Evolutionary conservation across 768 basidiomycete genomes (phyloP), one percentile per base, ranked within the genome.

Genomic region (Kwoniella dejecticola): DNA sequence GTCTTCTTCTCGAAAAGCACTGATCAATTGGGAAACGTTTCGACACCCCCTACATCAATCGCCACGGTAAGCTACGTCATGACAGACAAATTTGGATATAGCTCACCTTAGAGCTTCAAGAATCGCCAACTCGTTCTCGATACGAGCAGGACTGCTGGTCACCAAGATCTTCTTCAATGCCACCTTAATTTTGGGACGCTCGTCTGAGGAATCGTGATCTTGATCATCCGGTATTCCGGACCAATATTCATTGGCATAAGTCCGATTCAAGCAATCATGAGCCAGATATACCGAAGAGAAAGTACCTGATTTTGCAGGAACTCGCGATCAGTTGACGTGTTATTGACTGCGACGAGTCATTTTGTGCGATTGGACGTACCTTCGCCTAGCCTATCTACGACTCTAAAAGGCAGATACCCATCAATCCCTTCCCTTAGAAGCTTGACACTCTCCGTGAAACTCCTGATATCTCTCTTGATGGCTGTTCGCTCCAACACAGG

Each of bases 221-320:
- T 59, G 29, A 15, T 49, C 41, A 26, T 61, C 62, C 23, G 50
- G 38, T 26, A 27, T 36, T 17, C 63, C 66, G 11, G 67, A 84
- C 87, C 86, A 90, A 53, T 67, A 66, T 48, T 71, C 66, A 64
- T 89, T 88, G 49, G 83, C 80, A 52, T 70, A 68, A 10, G 50
- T 46, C 68, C 90, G 85, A 70, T 89, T 85, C 60, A 83, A 80
- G 15, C 89, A 70, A 77, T 99, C 96, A 65, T 94, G 79, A 0
- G 94, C 96, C 72, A 98, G 96, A 84, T 97, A 99, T n/a, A 99
- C 96, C 10, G 93, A 93, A 0, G 95, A 97, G 80, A 99, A 99
- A 1, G 95, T 99, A 15, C 95, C 95, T 83, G 10, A n/a, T n/a
- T n/a, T n/a, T n/a, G n/a, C n/a, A n/a, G n/a, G n/a, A n/a, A n/a